Base-by-base conservation (phyloP, 768 basidiomycete species). In the Mrakia frigida region DNA sequence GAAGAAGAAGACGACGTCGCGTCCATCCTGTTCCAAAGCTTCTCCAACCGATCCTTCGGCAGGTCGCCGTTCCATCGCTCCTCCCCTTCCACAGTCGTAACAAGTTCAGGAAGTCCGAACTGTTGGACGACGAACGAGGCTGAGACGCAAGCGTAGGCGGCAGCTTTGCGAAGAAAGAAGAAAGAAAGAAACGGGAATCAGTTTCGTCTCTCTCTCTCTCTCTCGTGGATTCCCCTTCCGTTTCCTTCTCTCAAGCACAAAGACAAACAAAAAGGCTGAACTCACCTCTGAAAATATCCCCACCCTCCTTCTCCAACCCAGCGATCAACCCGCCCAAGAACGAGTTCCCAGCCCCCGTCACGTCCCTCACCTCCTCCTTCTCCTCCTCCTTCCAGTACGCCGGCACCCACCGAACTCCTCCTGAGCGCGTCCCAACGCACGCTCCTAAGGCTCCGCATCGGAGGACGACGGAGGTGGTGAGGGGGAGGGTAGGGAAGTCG, bases 81-180 rank as follows among this genome's bases (percentile, higher is more conserved):
- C 21, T 23, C 25, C 35, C 60, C 31, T 4, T 74, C 28, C 46
- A 16, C 25, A 0, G 31, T 35, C 35, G n/a, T 28, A 10, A n/a
- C n/a, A n/a, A 74, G n/a, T 1, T 2, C 21, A 2, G 74, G 74
- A 13, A 74, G 74, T 10, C 74, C 74, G 7, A 68, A 67, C 52
- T 74, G 74, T 25, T 74, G 74, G 18, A 74, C 74, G 7, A 74
- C 63, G 21, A 74, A 74, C 13, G 74, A 74, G 13, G 74, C 74
- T 0, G 74, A 67, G 41, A 65, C 43, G 6, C 31, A 46, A 3
- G 63, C 74, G 65, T 74, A 74, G 23, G 60, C 16, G 16, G 61
- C 33, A 50, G 74, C 74, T 74, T 50, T 23, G 6, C 5, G 14
- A 61, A 16, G 25, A 63, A 6, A 43, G 14, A 23, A n/a, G 28